A percentile compares a stretch with the other conserved stretches of the same genome.
These are phyloP conservation scores for Apiosordaria backusii DNA, from an alignment of 495 filamentous ascomycete genomes.

Conservation along the genomic window DNA sequence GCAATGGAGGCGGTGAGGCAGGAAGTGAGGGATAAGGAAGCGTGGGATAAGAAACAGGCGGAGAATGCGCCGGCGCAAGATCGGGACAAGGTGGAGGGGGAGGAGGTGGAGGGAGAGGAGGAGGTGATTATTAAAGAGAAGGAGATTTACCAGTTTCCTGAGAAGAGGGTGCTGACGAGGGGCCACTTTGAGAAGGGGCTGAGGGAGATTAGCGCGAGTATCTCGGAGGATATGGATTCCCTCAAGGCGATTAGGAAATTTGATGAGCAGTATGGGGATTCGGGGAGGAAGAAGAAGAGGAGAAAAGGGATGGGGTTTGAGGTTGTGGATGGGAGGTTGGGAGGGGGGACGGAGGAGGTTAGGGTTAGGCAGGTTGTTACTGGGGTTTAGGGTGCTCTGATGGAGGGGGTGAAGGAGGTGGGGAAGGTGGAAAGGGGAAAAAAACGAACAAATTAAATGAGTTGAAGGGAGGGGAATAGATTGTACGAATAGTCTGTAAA, in stretches of 20 bases:
- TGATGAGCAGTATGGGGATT: conserved; percentile 92
- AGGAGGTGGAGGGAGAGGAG: not conserved
- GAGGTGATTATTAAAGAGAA: conserved; percentile 8
- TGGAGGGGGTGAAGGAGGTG: not conserved
- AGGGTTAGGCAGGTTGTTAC: conserved; percentile 30
- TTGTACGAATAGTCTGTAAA: not conserved
- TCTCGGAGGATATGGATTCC: conserved; percentile 90
- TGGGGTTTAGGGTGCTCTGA: not conserved
- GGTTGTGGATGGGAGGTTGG: conserved; percentile 29
- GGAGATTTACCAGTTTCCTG: conserved; percentile 58
- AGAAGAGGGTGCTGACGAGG: conserved; percentile 60
- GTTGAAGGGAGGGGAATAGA: not conserved
- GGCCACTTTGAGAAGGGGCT: conserved; percentile 82
- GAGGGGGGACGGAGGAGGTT: conserved; percentile 25
- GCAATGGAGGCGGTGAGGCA: conserved; percentile 86
- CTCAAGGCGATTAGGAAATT: conserved; percentile 87
- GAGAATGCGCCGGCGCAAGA: not conserved
- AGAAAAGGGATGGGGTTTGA: conserved; percentile 62
- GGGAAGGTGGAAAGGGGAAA: not conserved
- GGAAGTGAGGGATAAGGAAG: conserved; percentile 52
- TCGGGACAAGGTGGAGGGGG: not conserved
- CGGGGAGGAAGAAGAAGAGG: conserved; percentile 64
- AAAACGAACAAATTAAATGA: not conserved
- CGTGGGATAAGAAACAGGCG: conserved; percentile 29
- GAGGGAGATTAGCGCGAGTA: conserved; percentile 86